Base-by-base conservation (phyloP, 129 eudicot species). In the Artemisia tridentata region DNA sequence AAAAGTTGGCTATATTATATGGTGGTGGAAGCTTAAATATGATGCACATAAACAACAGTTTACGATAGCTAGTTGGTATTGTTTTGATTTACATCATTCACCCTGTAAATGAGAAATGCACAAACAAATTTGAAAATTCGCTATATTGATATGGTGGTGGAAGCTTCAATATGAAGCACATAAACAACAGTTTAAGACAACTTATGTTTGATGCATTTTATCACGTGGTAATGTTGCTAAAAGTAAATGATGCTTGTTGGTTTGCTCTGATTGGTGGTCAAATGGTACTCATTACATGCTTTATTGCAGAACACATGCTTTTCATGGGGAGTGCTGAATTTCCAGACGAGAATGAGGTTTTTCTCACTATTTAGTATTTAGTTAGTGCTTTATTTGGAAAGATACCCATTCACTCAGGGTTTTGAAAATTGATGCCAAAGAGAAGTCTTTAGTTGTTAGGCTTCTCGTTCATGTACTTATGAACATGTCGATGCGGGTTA, bases 331-430 rank as follows among this genome's bases (percentile, higher is more conserved):
- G 96, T 80, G 78, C 86, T 65, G 95, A 86, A 48, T 95, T 95
- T 77, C 97, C 99, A 14, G 97, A 90, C 80, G 99, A 95, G 80
- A 90, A 95, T 71, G 97, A 95, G 99, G 99, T 95, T 57, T 80
- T 84, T 69, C 51, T 56, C 21, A 53, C 62, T 67, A 53, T 63
- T 48, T 54, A 59, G 53, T 78, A 51, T 69, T 63, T 72, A 23
- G 17, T 55, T 52, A 65, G 29, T 64, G 34, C 48, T 15, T 45
- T 29, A 23, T 11, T 49, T 68, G 19, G 48, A 38, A 49, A 82
- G 65, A 47, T 25, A 55, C 55, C 45, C 47, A 57, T 72, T 9
- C 65, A 48, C 63, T 69, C 3, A 3, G 18, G 1, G 54, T 27
- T 56, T 19, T 45, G 34, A 41, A 53, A 56, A 56, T 38, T 41